Conservation (phyloP, 352 stramenopile species). For the Phytophthora cryptogea region DNA sequence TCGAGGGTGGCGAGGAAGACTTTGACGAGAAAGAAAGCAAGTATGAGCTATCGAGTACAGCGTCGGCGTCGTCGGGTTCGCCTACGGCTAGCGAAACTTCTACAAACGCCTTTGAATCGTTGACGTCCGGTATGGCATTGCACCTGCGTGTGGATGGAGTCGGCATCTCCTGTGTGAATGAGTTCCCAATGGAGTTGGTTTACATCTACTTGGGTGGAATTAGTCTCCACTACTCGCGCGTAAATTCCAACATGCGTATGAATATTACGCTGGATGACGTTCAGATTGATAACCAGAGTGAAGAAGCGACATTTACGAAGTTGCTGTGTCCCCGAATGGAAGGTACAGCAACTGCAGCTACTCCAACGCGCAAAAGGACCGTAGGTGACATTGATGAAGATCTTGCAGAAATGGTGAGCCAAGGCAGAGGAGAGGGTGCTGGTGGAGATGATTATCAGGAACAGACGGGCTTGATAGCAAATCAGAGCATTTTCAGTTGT, state of each 20-base stretch:
- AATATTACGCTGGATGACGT: slow-evolving; percentile 87
- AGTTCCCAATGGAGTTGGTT: slow-evolving; percentile 84
- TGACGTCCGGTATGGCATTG: slow-evolving; percentile 69
- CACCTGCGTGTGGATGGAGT: slow-evolving; percentile 79
- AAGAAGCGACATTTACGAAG: slow-evolving; percentile 86
- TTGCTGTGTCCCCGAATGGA: slow-evolving; percentile 77
- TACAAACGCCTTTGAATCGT: slow-evolving; percentile 66
- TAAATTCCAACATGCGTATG: slow-evolving; percentile 85
- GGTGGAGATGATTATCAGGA: slow-evolving; percentile 30
- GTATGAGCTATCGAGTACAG: slow-evolving; percentile 69
- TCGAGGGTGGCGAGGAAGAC: slow-evolving; percentile 88
- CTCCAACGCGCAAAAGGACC: slow-evolving; percentile 38
- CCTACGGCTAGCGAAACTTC: slow-evolving; percentile 78
- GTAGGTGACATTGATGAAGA: slow-evolving; percentile 57
- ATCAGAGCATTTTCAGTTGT: slow-evolving; percentile 80
- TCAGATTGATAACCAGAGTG: slow-evolving; percentile 88
- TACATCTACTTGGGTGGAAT: slow-evolving; percentile 88
- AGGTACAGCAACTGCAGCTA: slow-evolving; percentile 17
- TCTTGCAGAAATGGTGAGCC: slow-evolving; percentile 47
- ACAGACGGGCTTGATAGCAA: slow-evolving; percentile 57
- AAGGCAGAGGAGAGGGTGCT: slow-evolving; percentile 20
- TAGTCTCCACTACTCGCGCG: slow-evolving; percentile 71
- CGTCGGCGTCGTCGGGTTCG: slow-evolving; percentile 67
- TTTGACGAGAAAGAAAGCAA: slow-evolving; percentile 84
- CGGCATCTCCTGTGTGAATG: slow-evolving; percentile 87